Percentiles rank a stretch among this genome's conserved stretches.
These are phyloP conservation scores for Shiraia sp. DNA, from an alignment of 2,329 filamentous ascomycete species.

Conservation along the genomic window DNA sequence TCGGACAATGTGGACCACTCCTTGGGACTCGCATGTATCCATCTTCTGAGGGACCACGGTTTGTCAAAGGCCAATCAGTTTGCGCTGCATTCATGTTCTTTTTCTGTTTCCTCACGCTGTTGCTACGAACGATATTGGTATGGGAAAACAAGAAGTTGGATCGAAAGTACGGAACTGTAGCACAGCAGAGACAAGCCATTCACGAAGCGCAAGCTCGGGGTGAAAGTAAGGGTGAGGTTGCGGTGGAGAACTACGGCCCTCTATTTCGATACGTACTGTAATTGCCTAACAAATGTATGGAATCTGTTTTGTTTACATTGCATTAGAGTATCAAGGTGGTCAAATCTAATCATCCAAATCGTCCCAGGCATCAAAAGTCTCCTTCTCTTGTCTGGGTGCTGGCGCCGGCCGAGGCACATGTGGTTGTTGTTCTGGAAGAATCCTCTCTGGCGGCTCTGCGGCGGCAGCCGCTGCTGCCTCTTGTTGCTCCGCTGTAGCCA, in stretches of 20 bases:
- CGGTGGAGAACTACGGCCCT: conserved; percentile 41
- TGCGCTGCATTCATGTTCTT: conserved; percentile 46
- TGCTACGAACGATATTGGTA: conserved; percentile 34
- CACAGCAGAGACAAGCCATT: conserved; percentile 28
- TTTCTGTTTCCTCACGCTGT: conserved; percentile 34
- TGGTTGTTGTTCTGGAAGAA: not conserved
- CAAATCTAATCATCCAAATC: conserved; percentile 18
- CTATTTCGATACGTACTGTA: conserved; percentile 39
- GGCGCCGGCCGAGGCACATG: conserved; percentile 1
- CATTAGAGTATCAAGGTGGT: no score
- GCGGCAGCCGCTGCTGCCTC: not conserved
- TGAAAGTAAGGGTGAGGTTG: conserved; percentile 19
- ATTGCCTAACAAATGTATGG: no score
- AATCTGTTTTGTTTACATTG: no score
- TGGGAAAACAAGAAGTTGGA: conserved; percentile 46
- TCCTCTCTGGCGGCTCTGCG: conserved; percentile 5
- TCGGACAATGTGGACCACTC: conserved; percentile 58
- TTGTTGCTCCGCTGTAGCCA: not conserved
- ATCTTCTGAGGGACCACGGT: conserved; percentile 33
- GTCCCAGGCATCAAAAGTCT: conserved; percentile 10
- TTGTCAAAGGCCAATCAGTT: conserved; percentile 40
- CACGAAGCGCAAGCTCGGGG: conserved; percentile 19
- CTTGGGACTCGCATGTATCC: conserved; percentile 44
- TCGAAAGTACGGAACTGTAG: conserved; percentile 33
- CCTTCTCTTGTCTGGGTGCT: conserved; percentile 2